phyloP scores from a whole-genome alignment of 768 basidiomycete species.

The Tulasnella sp. region DNA sequence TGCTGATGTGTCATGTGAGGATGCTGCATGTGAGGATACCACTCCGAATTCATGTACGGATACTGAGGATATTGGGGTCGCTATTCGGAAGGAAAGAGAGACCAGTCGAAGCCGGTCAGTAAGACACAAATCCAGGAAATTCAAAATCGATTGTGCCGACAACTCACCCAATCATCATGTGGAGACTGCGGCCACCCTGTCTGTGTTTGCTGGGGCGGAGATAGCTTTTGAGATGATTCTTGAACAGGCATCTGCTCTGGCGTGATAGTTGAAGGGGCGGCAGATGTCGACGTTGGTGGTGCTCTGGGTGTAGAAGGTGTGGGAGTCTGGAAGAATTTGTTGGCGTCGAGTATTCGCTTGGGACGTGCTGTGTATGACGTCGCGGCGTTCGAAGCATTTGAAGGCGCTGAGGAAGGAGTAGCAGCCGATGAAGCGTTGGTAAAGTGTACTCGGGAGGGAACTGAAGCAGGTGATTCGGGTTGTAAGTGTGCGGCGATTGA shows the following conservation, averaged over 20 bases:
- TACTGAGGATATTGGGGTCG: constrained; percentile 8
- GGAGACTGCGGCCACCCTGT: not conserved
- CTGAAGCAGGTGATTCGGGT: too few species aligned
- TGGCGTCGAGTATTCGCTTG: constrained; percentile 49
- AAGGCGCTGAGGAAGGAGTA: not conserved
- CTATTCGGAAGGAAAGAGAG: not conserved
- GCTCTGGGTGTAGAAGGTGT: too few species aligned
- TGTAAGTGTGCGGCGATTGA: too few species aligned
- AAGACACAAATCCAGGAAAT: too few species aligned
- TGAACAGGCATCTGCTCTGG: constrained; percentile 5
- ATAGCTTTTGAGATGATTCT: too few species aligned
- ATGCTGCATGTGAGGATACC: constrained; percentile 61
- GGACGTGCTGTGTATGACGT: constrained; percentile 36
- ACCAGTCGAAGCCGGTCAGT: too few species aligned
- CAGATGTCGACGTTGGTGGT: constrained; percentile 29
- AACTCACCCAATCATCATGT: constrained; percentile 16
- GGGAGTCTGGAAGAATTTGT: constrained; percentile 49
- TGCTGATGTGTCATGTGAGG: constrained; percentile 47
- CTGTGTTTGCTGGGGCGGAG: not conserved
- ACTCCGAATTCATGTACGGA: constrained; percentile 47
- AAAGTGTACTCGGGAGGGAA: too few species aligned
- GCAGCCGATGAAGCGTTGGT: not conserved
- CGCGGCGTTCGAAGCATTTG: constrained; percentile 38
- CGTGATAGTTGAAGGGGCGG: constrained; percentile 39
- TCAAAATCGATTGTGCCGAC: too few species aligned